phyloP scores from a whole-genome alignment of 495 filamentous ascomycete genomes.

The Xylaria nigripes region DNA sequence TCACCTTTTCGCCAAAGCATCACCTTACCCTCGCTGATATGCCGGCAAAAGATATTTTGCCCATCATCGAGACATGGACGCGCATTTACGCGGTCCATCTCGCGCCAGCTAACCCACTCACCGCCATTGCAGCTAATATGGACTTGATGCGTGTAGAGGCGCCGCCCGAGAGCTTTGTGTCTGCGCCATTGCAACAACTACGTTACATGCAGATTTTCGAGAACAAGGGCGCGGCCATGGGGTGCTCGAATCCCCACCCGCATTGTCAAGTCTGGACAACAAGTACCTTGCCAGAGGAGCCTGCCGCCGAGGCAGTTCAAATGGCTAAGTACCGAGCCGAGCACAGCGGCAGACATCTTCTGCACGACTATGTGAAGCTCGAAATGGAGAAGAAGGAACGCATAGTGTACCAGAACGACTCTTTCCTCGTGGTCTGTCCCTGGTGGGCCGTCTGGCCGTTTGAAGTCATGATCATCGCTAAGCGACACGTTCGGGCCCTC shows the following conservation, averaged over 20 bases:
- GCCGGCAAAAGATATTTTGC: slow-evolving; percentile 56
- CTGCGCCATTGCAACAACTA: slow-evolving; percentile 65
- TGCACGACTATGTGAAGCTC: slow-evolving; percentile 78
- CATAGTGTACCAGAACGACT: slow-evolving; percentile 75
- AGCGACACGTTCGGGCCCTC: slow-evolving; percentile 68
- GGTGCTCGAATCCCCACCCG: slow-evolving; percentile 96
- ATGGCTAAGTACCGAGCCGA: slow-evolving; percentile 66
- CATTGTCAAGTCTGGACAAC: slow-evolving; percentile 97
- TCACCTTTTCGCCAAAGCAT: slow-evolving; percentile 85
- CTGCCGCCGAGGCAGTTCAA: slow-evolving; percentile 64
- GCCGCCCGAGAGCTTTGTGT: slow-evolving; percentile 32
- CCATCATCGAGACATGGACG: slow-evolving; percentile 79
- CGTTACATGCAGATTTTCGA: slow-evolving; percentile 99
- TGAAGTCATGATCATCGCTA: slow-evolving; percentile 84
- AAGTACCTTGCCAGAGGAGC: slow-evolving; percentile 81
- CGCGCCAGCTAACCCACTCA: slow-evolving; percentile 61
- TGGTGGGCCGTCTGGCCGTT: slow-evolving; percentile 99
- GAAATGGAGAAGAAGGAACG: slow-evolving; percentile 77
- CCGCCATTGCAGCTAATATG: slow-evolving; percentile 26
- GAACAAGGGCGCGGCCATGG: slow-evolving; percentile 97
- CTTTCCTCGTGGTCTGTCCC: slow-evolving; percentile 78
- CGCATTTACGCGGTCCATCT: slow-evolving; percentile 77
- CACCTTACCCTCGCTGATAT: slow-evolving; percentile 89
- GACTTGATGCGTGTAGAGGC: slow-evolving; percentile 31
- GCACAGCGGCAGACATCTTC: slow-evolving; percentile 61